Evolutionary conservation across 345 rosid genomes (phyloP).

Genomic region (Citrus australasica): DNA sequence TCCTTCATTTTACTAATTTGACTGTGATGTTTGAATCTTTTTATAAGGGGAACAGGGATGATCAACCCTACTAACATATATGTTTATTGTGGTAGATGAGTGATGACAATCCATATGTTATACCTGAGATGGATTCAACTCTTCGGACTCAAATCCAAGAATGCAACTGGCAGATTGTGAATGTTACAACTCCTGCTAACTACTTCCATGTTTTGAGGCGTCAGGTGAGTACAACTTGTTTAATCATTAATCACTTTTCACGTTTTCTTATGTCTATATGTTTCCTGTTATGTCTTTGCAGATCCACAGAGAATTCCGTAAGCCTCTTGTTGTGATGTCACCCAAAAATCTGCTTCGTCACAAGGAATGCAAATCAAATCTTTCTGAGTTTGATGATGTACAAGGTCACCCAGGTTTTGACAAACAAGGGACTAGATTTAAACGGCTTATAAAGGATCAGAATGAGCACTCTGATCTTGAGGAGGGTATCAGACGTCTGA

Average conservation of each 20-base stretch:
- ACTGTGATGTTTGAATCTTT: not conserved
- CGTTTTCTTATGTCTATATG: not conserved
- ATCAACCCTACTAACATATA: not conserved
- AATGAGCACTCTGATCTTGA: constrained; percentile 77
- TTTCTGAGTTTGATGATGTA: constrained; percentile 91
- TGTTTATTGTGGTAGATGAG: constrained; percentile 56
- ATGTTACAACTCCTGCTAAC: constrained; percentile 86
- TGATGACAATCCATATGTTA: constrained; percentile 72
- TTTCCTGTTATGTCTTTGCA: constrained; percentile 19
- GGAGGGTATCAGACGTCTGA: constrained; percentile 77
- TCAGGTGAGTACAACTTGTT: constrained; percentile 47
- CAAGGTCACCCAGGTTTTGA: constrained; percentile 96
- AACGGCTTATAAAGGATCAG: constrained; percentile 88
- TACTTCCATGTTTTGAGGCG: constrained; percentile 82
- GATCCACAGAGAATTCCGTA: constrained; percentile 89
- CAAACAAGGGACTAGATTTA: constrained; percentile 94
- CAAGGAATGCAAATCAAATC: constrained; percentile 89
- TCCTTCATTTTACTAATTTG: not conserved
- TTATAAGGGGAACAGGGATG: not conserved
- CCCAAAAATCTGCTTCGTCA: constrained; percentile 94
- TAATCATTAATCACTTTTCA: not conserved
- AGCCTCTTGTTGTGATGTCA: constrained; percentile 82
- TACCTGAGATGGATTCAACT: constrained; percentile 82
- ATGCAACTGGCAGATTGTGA: constrained; percentile 88
- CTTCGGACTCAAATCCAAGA: constrained; percentile 77